These are phyloP conservation scores for Phallus indusiatus DNA, from an alignment of 768 basidiomycete genomes.

Conservation along the genomic window DNA sequence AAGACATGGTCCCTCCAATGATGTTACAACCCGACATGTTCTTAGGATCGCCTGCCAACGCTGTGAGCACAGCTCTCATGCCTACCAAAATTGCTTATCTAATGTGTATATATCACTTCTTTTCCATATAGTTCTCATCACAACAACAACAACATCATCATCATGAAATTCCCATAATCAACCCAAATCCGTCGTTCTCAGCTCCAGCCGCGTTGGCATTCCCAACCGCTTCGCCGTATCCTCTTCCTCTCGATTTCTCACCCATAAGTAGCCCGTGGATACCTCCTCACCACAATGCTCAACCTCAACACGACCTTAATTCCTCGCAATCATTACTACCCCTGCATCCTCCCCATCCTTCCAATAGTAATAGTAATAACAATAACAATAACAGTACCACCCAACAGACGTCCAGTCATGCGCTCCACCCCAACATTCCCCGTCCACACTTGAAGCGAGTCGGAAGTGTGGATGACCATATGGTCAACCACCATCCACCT, in stretches of 20 bases:
- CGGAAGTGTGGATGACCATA: slow-evolving; percentile 43
- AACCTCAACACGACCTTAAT: slow-evolving; percentile 9
- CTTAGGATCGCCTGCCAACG: slow-evolving; percentile 13
- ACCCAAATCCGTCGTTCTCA: slow-evolving; percentile 27
- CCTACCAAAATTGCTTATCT: slow-evolving; percentile 15
- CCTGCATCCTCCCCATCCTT: slow-evolving; percentile 15
- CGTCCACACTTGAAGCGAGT: slow-evolving; percentile 39
- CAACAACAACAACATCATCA: too few species aligned
- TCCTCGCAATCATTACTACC: neutral
- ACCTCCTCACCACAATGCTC: slow-evolving; percentile 41
- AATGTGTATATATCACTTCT: slow-evolving; percentile 19
- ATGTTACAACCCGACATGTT: slow-evolving; percentile 34
- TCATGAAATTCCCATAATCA: neutral
- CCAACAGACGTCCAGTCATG: slow-evolving; percentile 3
- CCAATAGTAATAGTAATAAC: too few species aligned
- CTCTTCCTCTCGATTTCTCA: slow-evolving; percentile 52
- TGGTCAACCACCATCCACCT: slow-evolving; percentile 12
- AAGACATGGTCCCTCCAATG: slow-evolving; percentile 57
- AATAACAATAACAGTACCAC: too few species aligned
- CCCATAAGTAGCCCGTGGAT: slow-evolving; percentile 79
- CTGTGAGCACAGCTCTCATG: slow-evolving; percentile 9
- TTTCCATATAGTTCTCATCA: slow-evolving; percentile 7
- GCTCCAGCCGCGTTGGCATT: slow-evolving; percentile 73
- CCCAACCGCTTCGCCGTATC: slow-evolving; percentile 29
- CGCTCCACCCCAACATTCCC: slow-evolving; percentile 1